Conservation (phyloP, 495 filamentous ascomycete species). For the Recurvomyces mirabilis region DNA sequence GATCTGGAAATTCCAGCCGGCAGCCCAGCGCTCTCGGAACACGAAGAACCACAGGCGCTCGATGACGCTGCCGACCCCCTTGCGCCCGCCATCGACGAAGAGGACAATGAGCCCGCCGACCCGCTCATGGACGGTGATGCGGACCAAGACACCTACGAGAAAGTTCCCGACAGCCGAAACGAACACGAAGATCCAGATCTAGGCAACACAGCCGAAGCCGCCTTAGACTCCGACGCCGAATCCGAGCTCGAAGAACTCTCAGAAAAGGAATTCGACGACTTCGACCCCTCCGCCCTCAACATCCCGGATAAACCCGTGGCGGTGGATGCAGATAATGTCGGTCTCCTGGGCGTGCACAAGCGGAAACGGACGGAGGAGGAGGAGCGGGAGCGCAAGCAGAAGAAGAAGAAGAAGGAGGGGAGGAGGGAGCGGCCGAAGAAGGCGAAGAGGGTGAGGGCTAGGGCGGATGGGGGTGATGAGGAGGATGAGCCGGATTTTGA, state of each 20-base stretch:
- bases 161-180: conserved; percentile 23
- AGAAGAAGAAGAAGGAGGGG: conserved; percentile 58
- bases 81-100: conserved; percentile 35
- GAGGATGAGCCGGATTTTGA: conserved; percentile 35
- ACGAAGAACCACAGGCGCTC: conserved; percentile 30
- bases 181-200: conserved; percentile 33
- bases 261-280: conserved; percentile 85
- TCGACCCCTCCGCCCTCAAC: conserved; percentile 65
- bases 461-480: conserved; percentile 40
- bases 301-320: conserved; percentile 67
- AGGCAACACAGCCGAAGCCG: conserved; percentile 47
- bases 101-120: conserved; percentile 29
- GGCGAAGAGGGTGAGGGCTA: conserved; percentile 41
- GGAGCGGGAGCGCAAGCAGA: conserved; percentile 43
- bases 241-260: conserved; percentile 67
- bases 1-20: conserved; percentile 20
- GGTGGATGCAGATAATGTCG: conserved; percentile 78
- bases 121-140: conserved; percentile 34
- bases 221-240: conserved; percentile 28
- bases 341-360: conserved; percentile 61
- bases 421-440: conserved; percentile 62
- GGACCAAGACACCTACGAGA: conserved; percentile 29
- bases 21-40: conserved; percentile 10
- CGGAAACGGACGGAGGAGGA: conserved; percentile 61
- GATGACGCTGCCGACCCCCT: conserved; percentile 36